Evolutionary conservation across 352 stramenopile species (phyloP), one percentile per base, ranked within the genome.

Genomic region (Phytophthora pluvialis): DNA sequence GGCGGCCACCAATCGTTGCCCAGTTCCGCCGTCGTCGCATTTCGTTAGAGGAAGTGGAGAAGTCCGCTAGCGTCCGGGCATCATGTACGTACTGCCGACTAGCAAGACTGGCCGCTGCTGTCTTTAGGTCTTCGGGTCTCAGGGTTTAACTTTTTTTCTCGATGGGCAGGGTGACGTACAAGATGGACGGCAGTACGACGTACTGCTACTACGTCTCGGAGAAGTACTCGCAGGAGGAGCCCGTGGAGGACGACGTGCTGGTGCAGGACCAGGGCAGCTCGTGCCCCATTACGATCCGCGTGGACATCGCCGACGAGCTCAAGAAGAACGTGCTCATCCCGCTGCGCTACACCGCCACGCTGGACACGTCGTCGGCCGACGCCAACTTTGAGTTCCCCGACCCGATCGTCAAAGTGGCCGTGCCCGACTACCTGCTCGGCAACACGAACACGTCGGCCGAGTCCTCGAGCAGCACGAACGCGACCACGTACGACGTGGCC

Each of bases 161-260:
- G 51, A 29, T 29, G 29, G 48, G 40, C 54, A 83, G 69, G 69
- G 65, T 70, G 62, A 79, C 61, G 49, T 92, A 86, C 67, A 90
- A 88, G 57, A 88, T 92, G 62, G 85, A 94, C 71, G 76, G 65
- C 43, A 85, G 68, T 62, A 94, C 85, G 31, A 94, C 85, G 43
- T 92, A 94, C 73, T 94, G 85, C 71, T 94, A 91, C 67, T 91
- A 89, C 69, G 72, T 89, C 13, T 65, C 70, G 18, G 72, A 88
- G 10, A 86, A 82, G 59, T 90, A 90, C 64, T 82, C 77, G 32
- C 59, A 67, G 49, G 59, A 87, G 49, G 58, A 81, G 35, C 80
- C 81, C 26, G 42, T 70, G 18, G 49, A 81, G 45, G 70, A 76
- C 58, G 45, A 87, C 61, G 64, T 90, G 29, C 43, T 91, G 25